A percentile compares a stretch with the other conserved stretches of the same genome.
phyloP scores from a whole-genome alignment of 306 rosid species.

The Echinosophora koreensis region DNA sequence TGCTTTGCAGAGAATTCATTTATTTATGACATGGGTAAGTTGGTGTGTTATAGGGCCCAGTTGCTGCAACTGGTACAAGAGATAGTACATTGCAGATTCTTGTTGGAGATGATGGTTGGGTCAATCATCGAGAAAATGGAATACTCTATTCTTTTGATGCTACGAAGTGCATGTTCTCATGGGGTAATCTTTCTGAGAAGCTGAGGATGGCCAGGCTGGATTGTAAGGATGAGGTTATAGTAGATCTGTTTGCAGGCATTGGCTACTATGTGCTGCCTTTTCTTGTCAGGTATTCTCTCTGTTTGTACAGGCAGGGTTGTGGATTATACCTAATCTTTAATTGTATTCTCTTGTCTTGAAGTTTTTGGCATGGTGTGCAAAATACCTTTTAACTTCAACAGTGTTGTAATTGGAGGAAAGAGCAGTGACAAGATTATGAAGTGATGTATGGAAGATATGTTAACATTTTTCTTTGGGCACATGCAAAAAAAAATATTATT shows the following conservation, averaged over 20 bases:
- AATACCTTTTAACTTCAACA: slow-evolving; percentile 17
- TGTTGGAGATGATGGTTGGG: slow-evolving; percentile 93
- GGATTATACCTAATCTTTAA: slow-evolving; percentile 37
- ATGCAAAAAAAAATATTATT: not conserved
- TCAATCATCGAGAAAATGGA: slow-evolving; percentile 91
- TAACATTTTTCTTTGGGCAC: not conserved
- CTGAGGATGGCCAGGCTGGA: slow-evolving; percentile 76
- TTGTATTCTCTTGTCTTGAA: not conserved
- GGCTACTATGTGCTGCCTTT: slow-evolving; percentile 96
- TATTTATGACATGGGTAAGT: slow-evolving; percentile 32
- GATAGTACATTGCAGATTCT: slow-evolving; percentile 91
- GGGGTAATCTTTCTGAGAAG: slow-evolving; percentile 98
- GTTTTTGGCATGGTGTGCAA: slow-evolving; percentile 1
- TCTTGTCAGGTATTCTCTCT: slow-evolving; percentile 76
- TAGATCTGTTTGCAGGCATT: slow-evolving; percentile 92
- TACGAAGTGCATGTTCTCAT: slow-evolving; percentile 96
- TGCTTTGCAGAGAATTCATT: slow-evolving; percentile 35
- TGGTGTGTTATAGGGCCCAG: slow-evolving; percentile 73
- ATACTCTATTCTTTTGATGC: slow-evolving; percentile 84
- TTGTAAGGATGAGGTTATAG: slow-evolving; percentile 78
- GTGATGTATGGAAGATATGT: slow-evolving; percentile 5
- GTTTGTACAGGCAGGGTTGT: slow-evolving; percentile 29
- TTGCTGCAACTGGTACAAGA: slow-evolving; percentile 89
- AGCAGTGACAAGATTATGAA: not conserved
- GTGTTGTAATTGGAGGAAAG: slow-evolving; percentile 31